These are phyloP conservation scores for Teratosphaeria epicoccoides DNA, from an alignment of 2,329 filamentous ascomycete genomes.

Conservation along the genomic window DNA sequence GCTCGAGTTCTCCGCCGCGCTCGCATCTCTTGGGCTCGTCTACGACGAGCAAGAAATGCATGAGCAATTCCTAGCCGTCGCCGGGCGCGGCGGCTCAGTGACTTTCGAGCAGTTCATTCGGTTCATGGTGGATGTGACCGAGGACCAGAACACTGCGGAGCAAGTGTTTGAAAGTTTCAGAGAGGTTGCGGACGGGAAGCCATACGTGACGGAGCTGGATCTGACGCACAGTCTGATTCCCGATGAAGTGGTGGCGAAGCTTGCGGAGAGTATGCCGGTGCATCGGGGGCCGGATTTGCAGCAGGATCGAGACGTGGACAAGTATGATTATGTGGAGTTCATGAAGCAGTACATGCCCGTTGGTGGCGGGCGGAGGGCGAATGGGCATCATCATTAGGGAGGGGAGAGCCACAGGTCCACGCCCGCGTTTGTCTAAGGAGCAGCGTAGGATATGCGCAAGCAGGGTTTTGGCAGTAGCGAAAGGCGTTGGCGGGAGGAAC, in stretches of 20 bases:
- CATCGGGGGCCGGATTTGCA: conserved; percentile 79
- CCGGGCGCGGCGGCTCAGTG: conserved; percentile 58
- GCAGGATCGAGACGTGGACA: conserved; percentile 70
- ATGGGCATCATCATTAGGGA: not conserved
- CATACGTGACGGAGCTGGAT: conserved; percentile 96
- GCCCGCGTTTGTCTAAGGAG: not conserved
- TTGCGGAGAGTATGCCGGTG: conserved; percentile 73
- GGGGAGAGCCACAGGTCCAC: not conserved
- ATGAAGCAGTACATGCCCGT: conserved; percentile 60
- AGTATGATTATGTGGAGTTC: conserved; percentile 94
- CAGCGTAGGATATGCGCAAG: too few relatives aligned
- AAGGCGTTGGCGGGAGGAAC: too few relatives aligned
- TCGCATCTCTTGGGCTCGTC: conserved; percentile 88
- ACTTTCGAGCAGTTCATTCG: conserved; percentile 98
- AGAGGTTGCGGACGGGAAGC: conserved; percentile 96
- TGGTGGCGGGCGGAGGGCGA: not conserved
- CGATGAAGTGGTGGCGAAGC: conserved; percentile 90
- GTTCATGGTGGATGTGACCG: conserved; percentile 98
- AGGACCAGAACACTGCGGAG: conserved; percentile 97
- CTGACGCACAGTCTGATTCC: conserved; percentile 88
- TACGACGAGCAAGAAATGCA: conserved; percentile 99
- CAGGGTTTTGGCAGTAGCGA: too few relatives aligned
- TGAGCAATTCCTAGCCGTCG: conserved; percentile 77
- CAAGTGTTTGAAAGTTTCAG: conserved; percentile 97
- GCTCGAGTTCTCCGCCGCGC: conserved; percentile 87